These are phyloP conservation scores for Coniella lustricola DNA, from an alignment of 2,329 filamentous ascomycete species.

Conservation along the genomic window DNA sequence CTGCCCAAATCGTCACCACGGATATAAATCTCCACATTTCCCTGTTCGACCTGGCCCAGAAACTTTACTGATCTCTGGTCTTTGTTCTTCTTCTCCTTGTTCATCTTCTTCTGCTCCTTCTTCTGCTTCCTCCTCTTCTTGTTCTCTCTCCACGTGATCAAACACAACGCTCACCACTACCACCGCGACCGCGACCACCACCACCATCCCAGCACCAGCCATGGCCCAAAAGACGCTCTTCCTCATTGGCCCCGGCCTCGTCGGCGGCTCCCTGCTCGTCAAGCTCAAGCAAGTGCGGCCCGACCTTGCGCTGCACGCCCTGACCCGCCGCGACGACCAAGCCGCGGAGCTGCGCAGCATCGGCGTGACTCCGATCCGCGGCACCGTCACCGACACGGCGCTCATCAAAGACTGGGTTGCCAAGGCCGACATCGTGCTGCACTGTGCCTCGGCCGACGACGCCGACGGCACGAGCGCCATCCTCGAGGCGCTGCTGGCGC, in stretches of 20 bases:
- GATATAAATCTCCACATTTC: no score
- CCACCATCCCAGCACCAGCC: neutral
- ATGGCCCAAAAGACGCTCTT: slow-evolving; percentile 13
- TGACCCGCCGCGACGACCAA: slow-evolving; percentile 14
- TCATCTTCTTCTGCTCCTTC: no score
- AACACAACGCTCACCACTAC: no score
- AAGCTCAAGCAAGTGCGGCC: slow-evolving; percentile 11
- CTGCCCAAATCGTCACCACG: no score
- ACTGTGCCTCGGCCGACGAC: slow-evolving; percentile 14
- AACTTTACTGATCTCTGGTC: no score
- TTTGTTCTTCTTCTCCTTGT: no score
- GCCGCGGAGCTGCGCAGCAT: slow-evolving; percentile 8
- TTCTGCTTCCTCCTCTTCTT: no score
- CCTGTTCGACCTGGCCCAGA: no score
- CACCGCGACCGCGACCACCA: neutral
- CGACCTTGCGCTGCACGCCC: slow-evolving; percentile 12
- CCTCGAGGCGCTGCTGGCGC: slow-evolving; percentile 10
- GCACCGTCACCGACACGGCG: slow-evolving; percentile 4
- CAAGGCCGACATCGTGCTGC: slow-evolving; percentile 15
- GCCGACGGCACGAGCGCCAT: slow-evolving; percentile 10
- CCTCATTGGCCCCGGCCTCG: slow-evolving; percentile 12
- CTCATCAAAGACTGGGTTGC: slow-evolving; percentile 12
- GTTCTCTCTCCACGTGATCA: neutral
- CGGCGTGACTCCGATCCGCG: slow-evolving; percentile 12
- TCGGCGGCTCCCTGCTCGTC: slow-evolving; percentile 13